Evolutionary conservation across 2,329 filamentous ascomycete genomes (phyloP), one percentile per base, ranked within the genome.

Genomic region (Cladosporium sp.): DNA sequence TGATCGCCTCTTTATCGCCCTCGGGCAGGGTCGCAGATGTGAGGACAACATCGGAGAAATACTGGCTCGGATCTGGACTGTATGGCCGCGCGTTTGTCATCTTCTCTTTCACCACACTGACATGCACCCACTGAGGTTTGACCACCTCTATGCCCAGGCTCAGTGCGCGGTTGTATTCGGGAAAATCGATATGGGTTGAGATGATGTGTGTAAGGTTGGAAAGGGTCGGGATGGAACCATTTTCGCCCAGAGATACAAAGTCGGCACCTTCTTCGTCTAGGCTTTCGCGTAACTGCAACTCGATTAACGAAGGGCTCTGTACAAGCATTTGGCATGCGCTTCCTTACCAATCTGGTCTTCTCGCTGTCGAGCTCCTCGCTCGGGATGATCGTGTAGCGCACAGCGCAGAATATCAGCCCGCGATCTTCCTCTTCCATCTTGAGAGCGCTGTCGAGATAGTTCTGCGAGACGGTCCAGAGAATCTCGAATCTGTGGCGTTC

Each of bases 1-100:
- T 88, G 65, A 99, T 97, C 12, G 93, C 92, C 79, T 98, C 94
- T 76, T 93, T 92, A 78, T 99, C 95, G 41, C 88, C 90, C 41
- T 87, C 83, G 0, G 95, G 95, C 57, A 99, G 87, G 73, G 95
- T 91, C 57, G 90, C 92, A 74, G 92, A 96, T 36, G 89, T 90
- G 21, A 97, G 84, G 32, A 91, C 86, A 51, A 98, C 90, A 71
- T 92, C 89, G 61, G 91, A 91, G 79, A 99, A 92, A 77, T 97
- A 95, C 76, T 97, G 88, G 66, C 90, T 87, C 1, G 94, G 93
- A 73, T 99, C 95, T 1, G 95, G 95, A 55, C 90, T 97, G 77
- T 90, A 96, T 18, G 92, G 91, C 49, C 94, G 88, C 11, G 93
- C 87, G 71, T 92, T 92, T 38, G 89, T 89, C 64, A 90, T 84